Evolutionary conservation across 1,284 basidiomycete species (phyloP).

Genomic region (Cutaneotrichosporon dermatis): DNA sequence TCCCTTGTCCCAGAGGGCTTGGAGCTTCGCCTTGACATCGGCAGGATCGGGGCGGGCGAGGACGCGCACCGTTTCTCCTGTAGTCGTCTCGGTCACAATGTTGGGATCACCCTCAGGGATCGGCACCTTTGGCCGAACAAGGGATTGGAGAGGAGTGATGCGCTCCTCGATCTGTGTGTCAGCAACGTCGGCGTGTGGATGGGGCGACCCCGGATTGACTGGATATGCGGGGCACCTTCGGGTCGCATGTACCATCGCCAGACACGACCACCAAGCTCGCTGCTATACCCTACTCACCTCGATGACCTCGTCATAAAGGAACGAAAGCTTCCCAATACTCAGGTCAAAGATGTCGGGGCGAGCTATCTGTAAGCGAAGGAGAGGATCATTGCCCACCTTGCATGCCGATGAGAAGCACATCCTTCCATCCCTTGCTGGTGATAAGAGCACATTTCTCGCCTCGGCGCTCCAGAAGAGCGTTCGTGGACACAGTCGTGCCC

Average conservation of each 20-base stretch:
- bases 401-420: constrained; percentile 38
- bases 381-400: constrained; percentile 26
- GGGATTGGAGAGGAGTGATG: constrained; percentile 64
- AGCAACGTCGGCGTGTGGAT: background rate
- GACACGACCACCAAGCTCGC: no score
- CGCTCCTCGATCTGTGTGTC: constrained; percentile 64
- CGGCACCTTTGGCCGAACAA: constrained; percentile 23
- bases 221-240: no score
- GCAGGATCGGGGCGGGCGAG: constrained; percentile 57
- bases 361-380: constrained; percentile 14
- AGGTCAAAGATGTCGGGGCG: constrained; percentile 82
- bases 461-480: constrained; percentile 89
- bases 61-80: constrained; percentile 81
- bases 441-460: constrained; percentile 87
- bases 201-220: no score
- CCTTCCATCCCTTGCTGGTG: constrained; percentile 75
- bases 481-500: constrained; percentile 67
- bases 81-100: constrained; percentile 29
- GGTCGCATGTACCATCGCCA: no score
- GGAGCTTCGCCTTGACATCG: constrained; percentile 27
- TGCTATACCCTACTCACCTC: constrained; percentile 56
- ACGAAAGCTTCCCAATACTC: constrained; percentile 71
- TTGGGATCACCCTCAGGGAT: constrained; percentile 17
- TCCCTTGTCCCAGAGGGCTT: constrained; percentile 32
- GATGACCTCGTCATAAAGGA: constrained; percentile 74